Evolutionary conservation across 2,329 filamentous ascomycete species (phyloP).

Genomic region (Epichloe aotearoae): DNA sequence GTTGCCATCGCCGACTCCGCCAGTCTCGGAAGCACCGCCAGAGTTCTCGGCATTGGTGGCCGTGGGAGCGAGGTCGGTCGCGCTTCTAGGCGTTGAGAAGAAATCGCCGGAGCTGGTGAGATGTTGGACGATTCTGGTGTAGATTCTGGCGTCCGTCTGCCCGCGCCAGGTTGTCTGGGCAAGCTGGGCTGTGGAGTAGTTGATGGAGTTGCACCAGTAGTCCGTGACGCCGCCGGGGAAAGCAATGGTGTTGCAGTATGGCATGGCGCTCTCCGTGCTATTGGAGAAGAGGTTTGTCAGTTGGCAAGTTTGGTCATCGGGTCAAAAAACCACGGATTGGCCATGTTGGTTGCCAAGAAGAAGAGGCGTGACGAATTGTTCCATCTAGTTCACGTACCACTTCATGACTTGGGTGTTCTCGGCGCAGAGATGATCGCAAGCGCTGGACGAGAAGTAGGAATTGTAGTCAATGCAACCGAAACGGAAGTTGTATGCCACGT

Average conservation of each 20-base stretch:
- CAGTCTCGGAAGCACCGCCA: not conserved
- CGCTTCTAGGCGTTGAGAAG: not conserved
- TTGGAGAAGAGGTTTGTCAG: not conserved
- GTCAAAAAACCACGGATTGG: not conserved
- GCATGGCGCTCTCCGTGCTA: slow-evolving; percentile 22
- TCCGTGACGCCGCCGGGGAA: slow-evolving; percentile 28
- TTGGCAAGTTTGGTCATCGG: too few relatives aligned
- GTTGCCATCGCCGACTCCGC: slow-evolving; percentile 1
- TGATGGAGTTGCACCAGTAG: slow-evolving; percentile 28
- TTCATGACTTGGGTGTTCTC: slow-evolving; percentile 29
- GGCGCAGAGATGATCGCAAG: slow-evolving; percentile 27
- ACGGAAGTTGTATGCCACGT: slow-evolving; percentile 19
- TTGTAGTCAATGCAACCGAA: slow-evolving; percentile 26
- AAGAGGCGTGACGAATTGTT: not conserved
- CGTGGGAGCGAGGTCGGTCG: not conserved
- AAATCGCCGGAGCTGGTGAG: not conserved
- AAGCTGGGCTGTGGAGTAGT: slow-evolving; percentile 20
- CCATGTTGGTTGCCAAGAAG: too few relatives aligned
- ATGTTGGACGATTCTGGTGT: not conserved
- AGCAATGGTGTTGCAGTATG: slow-evolving; percentile 32
- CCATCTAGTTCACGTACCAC: slow-evolving; percentile 22
- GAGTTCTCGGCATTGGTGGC: not conserved
- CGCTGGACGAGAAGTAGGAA: slow-evolving; percentile 19
- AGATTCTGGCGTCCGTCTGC: slow-evolving; percentile 12
- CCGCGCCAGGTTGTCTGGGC: slow-evolving; percentile 29